phyloP scores from a whole-genome alignment of 495 filamentous ascomycete species.

The Pyronema domesticum region DNA sequence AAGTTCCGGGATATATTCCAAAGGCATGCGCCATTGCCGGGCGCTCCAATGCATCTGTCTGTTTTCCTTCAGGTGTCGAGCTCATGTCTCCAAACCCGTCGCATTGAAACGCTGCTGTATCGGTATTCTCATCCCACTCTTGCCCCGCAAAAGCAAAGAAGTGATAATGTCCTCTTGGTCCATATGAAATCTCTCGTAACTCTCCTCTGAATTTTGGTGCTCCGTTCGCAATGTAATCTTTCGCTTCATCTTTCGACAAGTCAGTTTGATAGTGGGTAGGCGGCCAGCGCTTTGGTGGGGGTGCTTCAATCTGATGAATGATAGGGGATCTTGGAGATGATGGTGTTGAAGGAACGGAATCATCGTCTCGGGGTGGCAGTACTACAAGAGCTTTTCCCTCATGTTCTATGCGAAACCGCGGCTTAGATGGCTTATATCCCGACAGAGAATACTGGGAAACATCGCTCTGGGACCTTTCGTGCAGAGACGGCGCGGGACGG shows the following conservation, averaged over 20 bases:
- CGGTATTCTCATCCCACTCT: conserved; percentile 24
- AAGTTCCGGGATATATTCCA: conserved; percentile 31
- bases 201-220: conserved; percentile 21
- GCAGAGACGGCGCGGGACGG: conserved; percentile 1
- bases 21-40: conserved; percentile 33
- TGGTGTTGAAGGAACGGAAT: conserved; percentile 12
- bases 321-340: conserved; percentile 19
- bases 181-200: conserved; percentile 19
- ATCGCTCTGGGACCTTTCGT: conserved; percentile 16
- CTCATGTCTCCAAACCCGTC: conserved; percentile 25
- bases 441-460: conserved; percentile 20
- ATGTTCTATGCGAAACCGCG: conserved; percentile 18
- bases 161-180: conserved; percentile 20
- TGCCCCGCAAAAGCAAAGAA: conserved; percentile 23
- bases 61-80: conserved; percentile 21
- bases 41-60: conserved; percentile 30
- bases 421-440: conserved; percentile 16
- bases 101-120: conserved; percentile 21
- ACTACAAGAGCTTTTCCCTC: conserved; percentile 21
- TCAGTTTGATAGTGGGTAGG: conserved; percentile 13
- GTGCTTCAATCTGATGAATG: conserved; percentile 13
- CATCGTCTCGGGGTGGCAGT: conserved; percentile 14
- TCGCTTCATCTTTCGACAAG: conserved; percentile 16
- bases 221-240: conserved; percentile 20
- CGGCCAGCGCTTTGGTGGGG: conserved; percentile 2